phyloP scores from a whole-genome alignment of 73 alveolate genomes.

The Paramecium primaurelia region DNA sequence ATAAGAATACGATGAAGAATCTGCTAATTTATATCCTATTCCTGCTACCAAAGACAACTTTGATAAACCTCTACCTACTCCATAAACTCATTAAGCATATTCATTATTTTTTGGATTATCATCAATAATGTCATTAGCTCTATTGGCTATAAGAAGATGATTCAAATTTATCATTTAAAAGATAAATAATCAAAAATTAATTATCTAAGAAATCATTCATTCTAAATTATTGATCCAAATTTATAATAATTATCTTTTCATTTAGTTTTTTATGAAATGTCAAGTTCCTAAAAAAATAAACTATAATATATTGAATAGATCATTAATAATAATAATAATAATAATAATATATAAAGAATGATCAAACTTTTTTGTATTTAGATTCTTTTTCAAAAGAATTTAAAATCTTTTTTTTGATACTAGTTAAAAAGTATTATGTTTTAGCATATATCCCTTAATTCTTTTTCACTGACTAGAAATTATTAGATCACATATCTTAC shows the following conservation, averaged over 20 bases:
- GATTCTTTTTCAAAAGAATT: not conserved
- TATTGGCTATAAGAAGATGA: slow-evolving; percentile 44
- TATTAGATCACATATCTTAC: not conserved
- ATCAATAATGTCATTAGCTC: slow-evolving; percentile 36
- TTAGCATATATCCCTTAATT: not conserved
- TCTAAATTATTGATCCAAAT: too few relatives aligned
- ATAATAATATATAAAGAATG: not conserved
- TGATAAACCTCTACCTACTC: slow-evolving; percentile 57
- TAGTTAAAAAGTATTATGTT: not conserved
- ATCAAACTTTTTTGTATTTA: not conserved
- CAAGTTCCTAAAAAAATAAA: too few relatives aligned
- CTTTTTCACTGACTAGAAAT: not conserved
- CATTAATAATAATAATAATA: not conserved
- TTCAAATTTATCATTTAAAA: not conserved
- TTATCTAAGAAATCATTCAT: not conserved
- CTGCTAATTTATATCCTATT: slow-evolving; percentile 54
- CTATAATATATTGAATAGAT: not conserved
- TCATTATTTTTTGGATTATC: slow-evolving; percentile 48
- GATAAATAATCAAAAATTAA: not conserved
- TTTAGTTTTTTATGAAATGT: too few relatives aligned
- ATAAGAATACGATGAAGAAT: slow-evolving; percentile 50
- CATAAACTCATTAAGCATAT: slow-evolving; percentile 40
- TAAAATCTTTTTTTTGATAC: not conserved
- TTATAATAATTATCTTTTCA: too few relatives aligned
- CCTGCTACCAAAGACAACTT: slow-evolving; percentile 61